Conservation (phyloP, 2,329 filamentous ascomycete species). For the Clarireedia homoeocarpa region DNA sequence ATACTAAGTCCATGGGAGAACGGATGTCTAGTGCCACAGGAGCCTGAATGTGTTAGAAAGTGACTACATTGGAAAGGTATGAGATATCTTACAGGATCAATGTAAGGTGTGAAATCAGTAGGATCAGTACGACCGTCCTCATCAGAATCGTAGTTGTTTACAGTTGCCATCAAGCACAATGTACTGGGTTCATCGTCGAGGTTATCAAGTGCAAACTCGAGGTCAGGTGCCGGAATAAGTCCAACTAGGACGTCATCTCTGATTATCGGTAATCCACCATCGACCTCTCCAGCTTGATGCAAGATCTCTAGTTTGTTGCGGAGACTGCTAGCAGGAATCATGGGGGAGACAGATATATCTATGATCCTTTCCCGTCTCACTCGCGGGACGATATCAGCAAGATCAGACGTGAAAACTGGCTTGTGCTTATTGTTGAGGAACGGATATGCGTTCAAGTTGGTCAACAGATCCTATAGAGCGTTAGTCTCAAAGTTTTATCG, state of each 20-base stretch:
- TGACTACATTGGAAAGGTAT: not conserved
- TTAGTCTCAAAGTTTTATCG: slow-evolving; percentile 15
- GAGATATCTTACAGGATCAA: slow-evolving; percentile 64
- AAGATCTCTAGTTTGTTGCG: slow-evolving; percentile 74
- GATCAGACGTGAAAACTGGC: slow-evolving; percentile 79
- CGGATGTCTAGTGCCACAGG: slow-evolving; percentile 82
- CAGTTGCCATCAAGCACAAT: slow-evolving; percentile 74
- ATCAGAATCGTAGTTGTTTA: slow-evolving; percentile 55
- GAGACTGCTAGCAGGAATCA: slow-evolving; percentile 69
- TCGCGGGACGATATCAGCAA: slow-evolving; percentile 78
- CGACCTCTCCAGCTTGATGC: slow-evolving; percentile 79
- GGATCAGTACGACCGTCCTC: slow-evolving; percentile 50
- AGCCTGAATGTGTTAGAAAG: slow-evolving; percentile 41
- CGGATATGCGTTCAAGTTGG: slow-evolving; percentile 94
- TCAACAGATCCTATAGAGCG: slow-evolving; percentile 64
- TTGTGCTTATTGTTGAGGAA: slow-evolving; percentile 96
- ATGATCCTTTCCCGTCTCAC: slow-evolving; percentile 72
- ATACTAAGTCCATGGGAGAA: slow-evolving; percentile 89
- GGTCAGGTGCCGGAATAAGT: slow-evolving; percentile 85
- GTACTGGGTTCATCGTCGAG: slow-evolving; percentile 66
- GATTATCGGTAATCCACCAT: slow-evolving; percentile 84
- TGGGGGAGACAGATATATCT: slow-evolving; percentile 75
- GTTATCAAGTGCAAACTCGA: slow-evolving; percentile 86
- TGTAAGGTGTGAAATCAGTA: slow-evolving; percentile 82
- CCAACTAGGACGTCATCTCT: slow-evolving; percentile 74